Evolutionary conservation across 257 asterid genomes (phyloP).

Genomic region (Solanum bulbocastanum): DNA sequence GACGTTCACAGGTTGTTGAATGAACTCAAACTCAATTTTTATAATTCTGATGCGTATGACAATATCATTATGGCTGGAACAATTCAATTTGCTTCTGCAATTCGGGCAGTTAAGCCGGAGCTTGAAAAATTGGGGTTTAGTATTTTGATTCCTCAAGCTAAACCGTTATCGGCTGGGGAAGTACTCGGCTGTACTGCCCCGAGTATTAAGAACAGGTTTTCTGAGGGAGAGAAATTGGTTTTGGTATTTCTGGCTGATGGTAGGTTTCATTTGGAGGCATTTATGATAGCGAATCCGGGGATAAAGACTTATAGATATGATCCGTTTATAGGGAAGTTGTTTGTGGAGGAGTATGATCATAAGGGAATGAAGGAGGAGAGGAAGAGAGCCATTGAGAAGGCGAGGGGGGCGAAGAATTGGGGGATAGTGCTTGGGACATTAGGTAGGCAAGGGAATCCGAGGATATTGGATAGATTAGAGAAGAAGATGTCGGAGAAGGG

Average conservation of each 20-base stretch:
- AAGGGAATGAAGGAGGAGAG: constrained; percentile 82
- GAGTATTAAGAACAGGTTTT: constrained; percentile 24
- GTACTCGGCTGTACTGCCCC: constrained; percentile 98
- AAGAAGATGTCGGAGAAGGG: constrained; percentile 73
- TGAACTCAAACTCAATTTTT: constrained; percentile 52
- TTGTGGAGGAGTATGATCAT: constrained; percentile 89
- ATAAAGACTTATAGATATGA: constrained; percentile 66
- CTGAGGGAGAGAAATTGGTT: constrained; percentile 25
- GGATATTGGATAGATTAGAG: constrained; percentile 67
- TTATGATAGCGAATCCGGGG: constrained; percentile 92
- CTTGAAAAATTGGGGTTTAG: constrained; percentile 74
- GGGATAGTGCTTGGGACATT: constrained; percentile 84
- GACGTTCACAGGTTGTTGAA: constrained; percentile 39
- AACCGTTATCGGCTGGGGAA: constrained; percentile 95
- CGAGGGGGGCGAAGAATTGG: constrained; percentile 59
- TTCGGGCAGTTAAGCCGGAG: constrained; percentile 77
- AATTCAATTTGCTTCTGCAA: constrained; percentile 73
- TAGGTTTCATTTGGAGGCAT: constrained; percentile 92
- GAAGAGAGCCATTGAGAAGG: constrained; percentile 71
- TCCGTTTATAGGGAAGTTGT: constrained; percentile 76
- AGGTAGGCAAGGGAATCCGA: constrained; percentile 89
- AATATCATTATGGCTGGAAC: constrained; percentile 84
- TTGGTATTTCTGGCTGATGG: constrained; percentile 90
- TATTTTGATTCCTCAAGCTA: constrained; percentile 76
- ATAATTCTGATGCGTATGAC: not conserved